phyloP scores from a whole-genome alignment of 2,329 filamentous ascomycete genomes.

The Tothia fuscella region DNA sequence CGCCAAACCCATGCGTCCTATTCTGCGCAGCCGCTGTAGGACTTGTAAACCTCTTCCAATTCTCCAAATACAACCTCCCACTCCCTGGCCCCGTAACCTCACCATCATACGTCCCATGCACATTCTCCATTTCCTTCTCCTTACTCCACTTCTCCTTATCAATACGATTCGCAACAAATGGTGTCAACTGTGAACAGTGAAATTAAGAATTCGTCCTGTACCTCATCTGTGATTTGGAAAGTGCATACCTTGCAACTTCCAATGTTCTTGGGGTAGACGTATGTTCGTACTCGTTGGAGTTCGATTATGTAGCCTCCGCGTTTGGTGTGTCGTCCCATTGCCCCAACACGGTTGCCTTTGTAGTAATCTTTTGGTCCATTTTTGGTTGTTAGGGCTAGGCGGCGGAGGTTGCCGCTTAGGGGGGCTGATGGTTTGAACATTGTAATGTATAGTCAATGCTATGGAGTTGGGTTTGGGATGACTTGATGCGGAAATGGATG shows the following conservation, averaged over 20 bases:
- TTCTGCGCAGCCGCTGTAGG: too few relatives aligned
- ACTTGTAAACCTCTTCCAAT: slow-evolving; percentile 10
- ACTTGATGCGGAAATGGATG: neutral
- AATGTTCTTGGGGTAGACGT: slow-evolving; percentile 53
- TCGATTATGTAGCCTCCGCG: slow-evolving; percentile 77
- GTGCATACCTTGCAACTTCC: neutral
- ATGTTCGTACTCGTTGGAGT: slow-evolving; percentile 80
- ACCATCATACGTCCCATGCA: too few relatives aligned
- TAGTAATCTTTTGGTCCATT: slow-evolving; percentile 90
- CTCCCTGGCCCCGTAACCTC: neutral
- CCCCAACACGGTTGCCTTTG: slow-evolving; percentile 85
- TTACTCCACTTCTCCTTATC: slow-evolving; percentile 3
- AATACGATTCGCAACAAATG: slow-evolving; percentile 59
- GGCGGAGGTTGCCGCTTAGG: slow-evolving; percentile 58
- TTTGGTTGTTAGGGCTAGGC: slow-evolving; percentile 79
- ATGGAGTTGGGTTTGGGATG: slow-evolving; percentile 7
- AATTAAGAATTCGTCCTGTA: slow-evolving; percentile 2
- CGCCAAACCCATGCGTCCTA: too few relatives aligned
- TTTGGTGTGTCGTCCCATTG: slow-evolving; percentile 75
- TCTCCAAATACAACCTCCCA: slow-evolving; percentile 7
- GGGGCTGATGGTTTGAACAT: slow-evolving; percentile 56
- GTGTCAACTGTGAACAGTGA: slow-evolving; percentile 75
- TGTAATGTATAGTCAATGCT: slow-evolving; percentile 5
- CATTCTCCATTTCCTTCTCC: neutral
- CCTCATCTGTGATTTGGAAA: slow-evolving; percentile 12